Evolutionary conservation across 2,329 filamentous ascomycete genomes (phyloP).

Genomic region (Fusarium bulbicola): DNA sequence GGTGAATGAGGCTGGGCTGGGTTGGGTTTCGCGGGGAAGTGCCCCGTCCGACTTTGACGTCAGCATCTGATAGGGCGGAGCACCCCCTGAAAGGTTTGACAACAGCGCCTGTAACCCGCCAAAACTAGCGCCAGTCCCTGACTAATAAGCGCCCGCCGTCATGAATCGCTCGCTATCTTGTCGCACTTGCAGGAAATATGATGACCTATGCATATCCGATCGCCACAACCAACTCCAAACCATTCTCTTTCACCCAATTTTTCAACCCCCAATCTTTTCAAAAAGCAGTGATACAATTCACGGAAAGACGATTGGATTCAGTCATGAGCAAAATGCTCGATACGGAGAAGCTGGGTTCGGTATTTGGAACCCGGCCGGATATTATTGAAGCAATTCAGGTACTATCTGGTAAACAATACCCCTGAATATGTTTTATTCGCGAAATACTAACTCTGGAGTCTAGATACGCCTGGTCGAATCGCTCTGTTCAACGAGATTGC

Average conservation of each 20-base stretch:
- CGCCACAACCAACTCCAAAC: conserved; percentile 27
- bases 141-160: conserved; percentile 36
- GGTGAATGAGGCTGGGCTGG: conserved; percentile 9
- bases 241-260: conserved; percentile 11
- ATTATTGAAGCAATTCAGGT: conserved; percentile 63
- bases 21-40: conserved; percentile 26
- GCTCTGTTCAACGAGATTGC: conserved; percentile 67
- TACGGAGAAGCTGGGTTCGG: conserved; percentile 57
- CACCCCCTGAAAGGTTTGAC: conserved; percentile 14
- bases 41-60: conserved; percentile 13
- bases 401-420: conserved; percentile 58
- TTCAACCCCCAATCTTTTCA: conserved; percentile 4
- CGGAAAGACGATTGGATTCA: conserved; percentile 14
- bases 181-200: conserved; percentile 36
- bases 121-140: conserved; percentile 20
- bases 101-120: conserved; percentile 25
- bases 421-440: conserved; percentile 19
- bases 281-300: conserved; percentile 28
- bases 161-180: conserved; percentile 41
- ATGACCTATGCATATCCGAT: conserved; percentile 33
- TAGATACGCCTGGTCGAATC: conserved; percentile 61
- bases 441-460: conserved; percentile 9
- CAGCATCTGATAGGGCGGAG: conserved; percentile 23
- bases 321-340: conserved; percentile 59
- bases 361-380: conserved; percentile 66